Conservation (phyloP, 129 eudicot genomes). For the Lactuca saligna region DNA sequence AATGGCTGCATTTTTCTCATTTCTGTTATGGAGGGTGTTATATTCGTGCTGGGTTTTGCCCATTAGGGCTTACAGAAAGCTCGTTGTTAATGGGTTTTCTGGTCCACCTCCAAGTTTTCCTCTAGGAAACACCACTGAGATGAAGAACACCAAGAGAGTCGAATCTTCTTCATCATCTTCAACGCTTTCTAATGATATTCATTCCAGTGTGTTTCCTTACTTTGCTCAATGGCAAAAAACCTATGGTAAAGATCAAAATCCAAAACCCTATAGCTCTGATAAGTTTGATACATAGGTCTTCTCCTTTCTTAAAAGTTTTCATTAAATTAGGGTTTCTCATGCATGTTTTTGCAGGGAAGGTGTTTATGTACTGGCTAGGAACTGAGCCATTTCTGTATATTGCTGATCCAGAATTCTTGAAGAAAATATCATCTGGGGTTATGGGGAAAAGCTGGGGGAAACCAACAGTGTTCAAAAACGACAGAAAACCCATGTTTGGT, state of each 20-base stretch:
- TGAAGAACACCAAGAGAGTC: conserved; percentile 35
- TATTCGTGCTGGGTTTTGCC: conserved; percentile 68
- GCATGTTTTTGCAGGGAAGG: conserved; percentile 65
- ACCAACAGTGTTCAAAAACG: conserved; percentile 77
- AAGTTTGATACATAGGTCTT: background rate
- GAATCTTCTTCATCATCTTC: conserved; percentile 14
- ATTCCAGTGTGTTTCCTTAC: conserved; percentile 69
- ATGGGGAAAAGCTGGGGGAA: conserved; percentile 93
- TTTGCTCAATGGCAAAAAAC: conserved; percentile 75
- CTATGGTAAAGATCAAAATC: conserved; percentile 43
- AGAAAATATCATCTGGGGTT: conserved; percentile 62
- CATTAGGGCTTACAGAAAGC: conserved; percentile 52
- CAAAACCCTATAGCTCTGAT: background rate
- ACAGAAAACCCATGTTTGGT: conserved; percentile 90
- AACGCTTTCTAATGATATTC: conserved; percentile 64
- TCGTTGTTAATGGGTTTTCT: conserved; percentile 54
- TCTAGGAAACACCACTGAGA: conserved; percentile 67
- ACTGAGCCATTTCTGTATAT: conserved; percentile 86
- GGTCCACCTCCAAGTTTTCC: conserved; percentile 91
- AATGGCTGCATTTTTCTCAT: conserved; percentile 31
- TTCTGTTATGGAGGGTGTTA: conserved; percentile 45
- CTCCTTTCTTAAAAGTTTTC: too few relatives aligned
- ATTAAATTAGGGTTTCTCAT: background rate
- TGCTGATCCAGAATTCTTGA: conserved; percentile 78
- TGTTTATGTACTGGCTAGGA: conserved; percentile 86